Percentiles rank a stretch among this genome's conserved stretches.
These are phyloP conservation scores for Samsoniella hepiali DNA, from an alignment of 2,329 filamentous ascomycete genomes.

Conservation along the genomic window DNA sequence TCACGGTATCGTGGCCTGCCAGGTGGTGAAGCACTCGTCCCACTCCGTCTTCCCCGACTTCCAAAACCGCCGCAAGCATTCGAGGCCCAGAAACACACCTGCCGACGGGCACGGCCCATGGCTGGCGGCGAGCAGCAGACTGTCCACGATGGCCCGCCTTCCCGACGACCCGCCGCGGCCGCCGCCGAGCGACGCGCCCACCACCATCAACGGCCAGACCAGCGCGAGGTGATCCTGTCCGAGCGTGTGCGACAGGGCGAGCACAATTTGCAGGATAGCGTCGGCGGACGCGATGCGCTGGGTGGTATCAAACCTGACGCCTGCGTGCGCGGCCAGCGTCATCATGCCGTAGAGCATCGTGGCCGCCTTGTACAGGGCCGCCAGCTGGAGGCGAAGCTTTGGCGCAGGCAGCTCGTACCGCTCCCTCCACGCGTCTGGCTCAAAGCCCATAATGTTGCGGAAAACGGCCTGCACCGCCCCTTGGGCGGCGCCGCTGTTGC, in stretches of 20 bases:
- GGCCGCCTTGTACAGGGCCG: not conserved
- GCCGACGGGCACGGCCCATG: not conserved
- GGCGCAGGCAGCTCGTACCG: not conserved
- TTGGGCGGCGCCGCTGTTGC: not conserved
- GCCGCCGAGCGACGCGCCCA: not conserved
- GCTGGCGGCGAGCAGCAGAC: not conserved
- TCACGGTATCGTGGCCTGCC: not conserved
- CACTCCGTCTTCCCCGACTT: not conserved
- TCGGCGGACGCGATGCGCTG: not conserved
- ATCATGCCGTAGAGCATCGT: not conserved
- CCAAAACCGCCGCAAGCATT: not conserved
- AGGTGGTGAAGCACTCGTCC: conserved; percentile 1
- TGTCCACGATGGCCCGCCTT: not conserved
- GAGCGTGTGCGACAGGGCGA: too few relatives aligned
- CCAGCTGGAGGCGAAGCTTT: not conserved
- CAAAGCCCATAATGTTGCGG: not conserved
- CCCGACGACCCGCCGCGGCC: not conserved
- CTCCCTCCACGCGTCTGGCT: not conserved
- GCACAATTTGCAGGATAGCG: not conserved
- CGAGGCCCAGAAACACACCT: not conserved
- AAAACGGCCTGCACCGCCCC: not conserved
- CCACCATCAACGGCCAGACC: not conserved
- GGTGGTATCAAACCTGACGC: not conserved
- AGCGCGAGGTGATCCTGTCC: not conserved
- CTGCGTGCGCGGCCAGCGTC: not conserved